Evolutionary conservation across 2,329 filamentous ascomycete genomes (phyloP).

Genomic region (Botryosphaeria dothidea): DNA sequence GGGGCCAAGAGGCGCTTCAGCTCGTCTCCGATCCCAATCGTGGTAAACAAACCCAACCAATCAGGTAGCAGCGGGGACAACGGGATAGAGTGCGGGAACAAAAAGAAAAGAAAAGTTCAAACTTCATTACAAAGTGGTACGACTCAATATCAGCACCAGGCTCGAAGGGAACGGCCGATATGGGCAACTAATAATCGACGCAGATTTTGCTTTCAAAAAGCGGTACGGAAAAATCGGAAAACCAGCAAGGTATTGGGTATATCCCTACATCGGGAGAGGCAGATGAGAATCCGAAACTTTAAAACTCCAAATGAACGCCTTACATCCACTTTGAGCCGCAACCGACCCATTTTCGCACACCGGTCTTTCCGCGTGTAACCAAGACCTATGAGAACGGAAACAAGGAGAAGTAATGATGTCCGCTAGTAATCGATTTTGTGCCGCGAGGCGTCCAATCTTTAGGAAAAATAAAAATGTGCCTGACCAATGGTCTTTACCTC

Average conservation of each 20-base stretch:
- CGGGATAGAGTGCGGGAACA: background rate
- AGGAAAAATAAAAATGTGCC: background rate
- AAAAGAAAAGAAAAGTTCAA: background rate
- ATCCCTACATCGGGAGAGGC: background rate
- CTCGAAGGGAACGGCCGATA: background rate
- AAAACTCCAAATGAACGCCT: slow-evolving; percentile 3
- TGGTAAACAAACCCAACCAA: background rate
- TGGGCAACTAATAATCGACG: background rate
- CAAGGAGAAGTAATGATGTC: background rate
- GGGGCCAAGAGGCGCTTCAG: background rate
- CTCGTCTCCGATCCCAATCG: slow-evolving; percentile 1
- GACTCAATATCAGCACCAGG: background rate
- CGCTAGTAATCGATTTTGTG: slow-evolving; percentile 14
- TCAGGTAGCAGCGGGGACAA: background rate
- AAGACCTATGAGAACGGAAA: background rate
- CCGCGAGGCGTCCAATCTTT: slow-evolving; percentile 20
- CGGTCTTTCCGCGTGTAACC: background rate
- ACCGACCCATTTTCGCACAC: background rate
- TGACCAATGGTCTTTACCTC: background rate
- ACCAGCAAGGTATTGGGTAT: background rate
- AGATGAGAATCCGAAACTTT: background rate
- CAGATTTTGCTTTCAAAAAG: background rate
- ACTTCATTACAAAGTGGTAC: background rate
- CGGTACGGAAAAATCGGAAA: background rate
- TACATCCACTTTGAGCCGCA: background rate